Evolutionary conservation across 2,329 filamentous ascomycete species (phyloP).

Genomic region (Claviceps spartinae): DNA sequence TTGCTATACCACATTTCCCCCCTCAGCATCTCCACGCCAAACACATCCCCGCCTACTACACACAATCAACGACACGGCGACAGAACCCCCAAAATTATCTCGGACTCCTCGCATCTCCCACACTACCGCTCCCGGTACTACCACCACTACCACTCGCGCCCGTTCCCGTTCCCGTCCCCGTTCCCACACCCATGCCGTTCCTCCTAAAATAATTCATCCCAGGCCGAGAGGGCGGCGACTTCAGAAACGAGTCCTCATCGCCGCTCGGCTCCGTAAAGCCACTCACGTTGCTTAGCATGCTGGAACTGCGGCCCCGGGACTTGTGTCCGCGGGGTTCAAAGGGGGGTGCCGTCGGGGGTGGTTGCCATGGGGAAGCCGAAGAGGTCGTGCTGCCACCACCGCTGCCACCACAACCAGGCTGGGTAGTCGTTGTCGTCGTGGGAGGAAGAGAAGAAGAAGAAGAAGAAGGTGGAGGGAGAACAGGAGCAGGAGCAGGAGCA

Average conservation of each 20-base stretch:
- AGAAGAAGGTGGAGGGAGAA: too few relatives aligned
- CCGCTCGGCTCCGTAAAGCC: conserved; percentile 51
- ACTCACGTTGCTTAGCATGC: conserved; percentile 54
- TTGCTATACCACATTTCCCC: too few relatives aligned
- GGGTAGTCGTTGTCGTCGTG: conserved; percentile 8
- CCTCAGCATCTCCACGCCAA: too few relatives aligned
- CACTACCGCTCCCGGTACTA: conserved; percentile 36
- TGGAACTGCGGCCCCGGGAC: conserved; percentile 46
- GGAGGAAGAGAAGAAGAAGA: too few relatives aligned
- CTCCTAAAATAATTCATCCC: conserved; percentile 4
- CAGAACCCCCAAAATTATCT: conserved; percentile 2
- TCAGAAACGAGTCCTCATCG: conserved; percentile 28
- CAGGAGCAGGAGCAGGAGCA: too few relatives aligned
- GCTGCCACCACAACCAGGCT: conserved; percentile 8
- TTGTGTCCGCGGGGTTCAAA: conserved; percentile 24
- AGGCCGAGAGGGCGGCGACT: conserved; percentile 9
- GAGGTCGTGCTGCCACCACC: conserved; percentile 11
- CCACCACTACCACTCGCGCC: conserved; percentile 23
- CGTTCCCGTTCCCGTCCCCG: too few relatives aligned
- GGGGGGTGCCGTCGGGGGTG: conserved; percentile 24
- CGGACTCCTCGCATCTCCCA: conserved; percentile 40
- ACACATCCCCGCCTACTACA: too few relatives aligned
- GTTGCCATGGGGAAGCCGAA: conserved; percentile 13
- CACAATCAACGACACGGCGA: too few relatives aligned
- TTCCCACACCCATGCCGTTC: conserved; percentile 7